Conservation (phyloP, 2,329 filamentous ascomycete species). For the Ceratocystis smalleyi region DNA sequence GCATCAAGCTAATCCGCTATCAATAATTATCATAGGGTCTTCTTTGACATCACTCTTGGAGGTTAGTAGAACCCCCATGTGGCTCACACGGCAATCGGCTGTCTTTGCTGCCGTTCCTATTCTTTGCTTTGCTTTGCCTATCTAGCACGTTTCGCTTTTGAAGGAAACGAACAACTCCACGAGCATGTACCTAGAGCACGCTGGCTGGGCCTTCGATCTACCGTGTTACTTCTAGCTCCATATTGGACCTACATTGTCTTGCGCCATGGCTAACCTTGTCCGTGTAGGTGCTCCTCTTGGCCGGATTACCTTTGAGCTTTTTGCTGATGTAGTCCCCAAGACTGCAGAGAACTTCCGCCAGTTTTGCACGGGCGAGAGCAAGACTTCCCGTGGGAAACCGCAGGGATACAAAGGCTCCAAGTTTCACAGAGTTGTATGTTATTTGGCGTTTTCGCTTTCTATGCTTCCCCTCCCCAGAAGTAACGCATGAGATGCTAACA, state of each 20-base stretch:
- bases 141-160: no score
- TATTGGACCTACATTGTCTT: neutral
- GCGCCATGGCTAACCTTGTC: neutral
- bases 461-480: neutral
- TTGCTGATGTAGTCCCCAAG: constrained; percentile 65
- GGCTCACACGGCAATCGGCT: neutral
- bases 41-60: constrained; percentile 68
- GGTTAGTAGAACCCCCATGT: constrained; percentile 34
- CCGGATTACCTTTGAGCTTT: constrained; percentile 80
- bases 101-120: neutral
- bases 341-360: constrained; percentile 96
- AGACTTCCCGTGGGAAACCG: constrained; percentile 57
- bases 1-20: neutral
- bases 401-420: constrained; percentile 91
- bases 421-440: constrained; percentile 72
- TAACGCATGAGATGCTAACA: neutral
- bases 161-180: no score
- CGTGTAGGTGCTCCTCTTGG: constrained; percentile 63
- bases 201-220: neutral
- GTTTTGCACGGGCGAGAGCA: constrained; percentile 89
- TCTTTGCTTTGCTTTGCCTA: no score
- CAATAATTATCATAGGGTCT: constrained; percentile 32
- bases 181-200: no score
- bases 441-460: neutral
- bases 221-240: neutral